These are phyloP conservation scores for Coniosporium apollinis DNA, from an alignment of 495 filamentous ascomycete species.

Conservation along the genomic window DNA sequence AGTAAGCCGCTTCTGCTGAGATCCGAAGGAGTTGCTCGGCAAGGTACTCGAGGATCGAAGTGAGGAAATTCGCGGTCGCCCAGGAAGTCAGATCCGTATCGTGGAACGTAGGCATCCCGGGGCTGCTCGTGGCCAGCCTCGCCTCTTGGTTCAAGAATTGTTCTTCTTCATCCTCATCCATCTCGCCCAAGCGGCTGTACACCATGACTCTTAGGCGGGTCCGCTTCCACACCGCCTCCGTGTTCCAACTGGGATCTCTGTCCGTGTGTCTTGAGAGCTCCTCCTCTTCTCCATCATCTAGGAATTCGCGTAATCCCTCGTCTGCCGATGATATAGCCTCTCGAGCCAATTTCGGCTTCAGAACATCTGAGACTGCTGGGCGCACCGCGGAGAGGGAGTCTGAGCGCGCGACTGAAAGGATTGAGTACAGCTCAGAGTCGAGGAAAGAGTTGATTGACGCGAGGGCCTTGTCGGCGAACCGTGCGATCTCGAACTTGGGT, in stretches of 20 bases:
- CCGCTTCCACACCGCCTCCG: conserved; percentile 78
- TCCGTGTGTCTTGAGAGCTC: conserved; percentile 40
- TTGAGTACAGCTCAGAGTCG: conserved; percentile 80
- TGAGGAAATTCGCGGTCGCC: conserved; percentile 87
- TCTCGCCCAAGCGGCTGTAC: conserved; percentile 86
- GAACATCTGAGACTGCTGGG: conserved; percentile 68
- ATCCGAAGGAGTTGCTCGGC: conserved; percentile 78
- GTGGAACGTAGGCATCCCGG: conserved; percentile 36
- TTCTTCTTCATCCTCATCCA: conserved; percentile 96
- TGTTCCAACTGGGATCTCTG: conserved; percentile 51
- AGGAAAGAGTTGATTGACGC: conserved; percentile 80
- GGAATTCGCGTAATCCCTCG: conserved; percentile 75
- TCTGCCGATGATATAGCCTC: conserved; percentile 80
- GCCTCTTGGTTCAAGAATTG: conserved; percentile 59
- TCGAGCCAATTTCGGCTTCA: conserved; percentile 74
- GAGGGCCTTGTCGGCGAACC: conserved; percentile 57
- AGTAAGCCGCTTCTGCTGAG: conserved; percentile 76
- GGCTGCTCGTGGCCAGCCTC: conserved; percentile 32
- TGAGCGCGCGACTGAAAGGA: conserved; percentile 63
- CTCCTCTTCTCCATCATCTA: conserved; percentile 58
- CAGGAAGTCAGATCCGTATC: conserved; percentile 57
- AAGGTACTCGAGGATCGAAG: conserved; percentile 84
- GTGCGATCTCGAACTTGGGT: conserved; percentile 35
- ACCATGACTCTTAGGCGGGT: conserved; percentile 93
- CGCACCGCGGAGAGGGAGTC: conserved; percentile 65